Conservation (phyloP, 192 early-diverging fungal genomes). For the Backusella mclennaniae region DNA sequence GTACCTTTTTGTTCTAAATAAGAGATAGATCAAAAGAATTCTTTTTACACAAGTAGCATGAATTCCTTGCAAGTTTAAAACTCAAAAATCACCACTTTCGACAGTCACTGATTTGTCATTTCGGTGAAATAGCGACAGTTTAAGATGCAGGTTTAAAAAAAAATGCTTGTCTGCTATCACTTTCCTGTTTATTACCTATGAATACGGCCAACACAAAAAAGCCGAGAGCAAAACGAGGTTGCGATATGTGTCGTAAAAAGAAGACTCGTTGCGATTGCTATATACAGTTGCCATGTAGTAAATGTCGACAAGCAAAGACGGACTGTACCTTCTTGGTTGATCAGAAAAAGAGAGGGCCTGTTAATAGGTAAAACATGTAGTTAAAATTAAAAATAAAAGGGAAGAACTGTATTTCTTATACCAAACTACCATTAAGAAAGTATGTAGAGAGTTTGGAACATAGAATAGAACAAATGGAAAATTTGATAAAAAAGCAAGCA, state of each 20-base stretch:
- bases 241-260: slow-evolving; percentile 76
- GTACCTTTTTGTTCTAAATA: too few relatives aligned
- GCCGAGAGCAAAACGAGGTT: slow-evolving; percentile 32
- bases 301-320: slow-evolving; percentile 59
- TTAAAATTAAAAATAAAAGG: background rate
- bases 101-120: slow-evolving; percentile 7
- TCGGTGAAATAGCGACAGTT: background rate
- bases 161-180: background rate
- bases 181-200: background rate
- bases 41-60: background rate
- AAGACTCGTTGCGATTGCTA: slow-evolving; percentile 83
- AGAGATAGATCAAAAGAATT: too few relatives aligned
- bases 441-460: slow-evolving; percentile 72
- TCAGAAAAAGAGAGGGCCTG: slow-evolving; percentile 66
- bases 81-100: background rate
- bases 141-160: background rate
- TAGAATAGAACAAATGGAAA: slow-evolving; percentile 68
- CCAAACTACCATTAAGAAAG: background rate
- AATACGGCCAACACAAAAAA: background rate
- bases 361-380: slow-evolving; percentile 56
- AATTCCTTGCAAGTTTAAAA: background rate
- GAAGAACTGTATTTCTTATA: background rate
- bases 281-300: slow-evolving; percentile 59
- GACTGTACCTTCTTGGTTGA: slow-evolving; percentile 46
- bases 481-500: slow-evolving; percentile 47